Percentiles rank a stretch among this genome's conserved stretches.
These are phyloP conservation scores for Agrostemma githago DNA, from an alignment of 148 eudicot genomes.

Conservation along the genomic window DNA sequence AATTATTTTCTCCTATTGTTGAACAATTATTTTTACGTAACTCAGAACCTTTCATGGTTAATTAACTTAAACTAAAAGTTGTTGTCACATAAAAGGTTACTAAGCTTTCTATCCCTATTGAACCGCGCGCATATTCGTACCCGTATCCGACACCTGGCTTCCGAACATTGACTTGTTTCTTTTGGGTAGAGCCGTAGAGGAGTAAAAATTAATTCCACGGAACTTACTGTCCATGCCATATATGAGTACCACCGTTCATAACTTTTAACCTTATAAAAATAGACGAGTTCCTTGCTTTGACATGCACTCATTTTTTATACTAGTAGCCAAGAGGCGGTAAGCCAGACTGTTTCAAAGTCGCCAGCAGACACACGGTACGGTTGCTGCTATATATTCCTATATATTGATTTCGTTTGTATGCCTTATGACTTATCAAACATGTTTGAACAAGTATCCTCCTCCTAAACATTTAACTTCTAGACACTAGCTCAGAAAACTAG, in stretches of 20 bases:
- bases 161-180: no score
- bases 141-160: not conserved
- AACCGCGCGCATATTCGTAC: no score
- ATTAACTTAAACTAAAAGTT: not conserved
- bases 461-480: not conserved
- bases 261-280: no score
- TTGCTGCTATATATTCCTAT: not conserved
- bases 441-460: not conserved
- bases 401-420: not conserved
- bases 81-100: not conserved
- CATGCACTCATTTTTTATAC: not conserved
- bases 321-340: not conserved
- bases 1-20: not conserved
- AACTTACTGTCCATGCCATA: no score
- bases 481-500: not conserved
- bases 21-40: slow-evolving; percentile 1
- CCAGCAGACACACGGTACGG: not conserved
- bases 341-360: slow-evolving; percentile 3
- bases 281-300: no score
- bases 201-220: no score
- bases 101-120: not conserved
- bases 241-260: no score
- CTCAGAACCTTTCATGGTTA: not conserved
- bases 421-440: not conserved
- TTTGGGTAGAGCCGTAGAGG: no score